Evolutionary conservation across 331 rosid genomes (phyloP), one percentile per base, ranked within the genome.

Genomic region (Saraca asoca): DNA sequence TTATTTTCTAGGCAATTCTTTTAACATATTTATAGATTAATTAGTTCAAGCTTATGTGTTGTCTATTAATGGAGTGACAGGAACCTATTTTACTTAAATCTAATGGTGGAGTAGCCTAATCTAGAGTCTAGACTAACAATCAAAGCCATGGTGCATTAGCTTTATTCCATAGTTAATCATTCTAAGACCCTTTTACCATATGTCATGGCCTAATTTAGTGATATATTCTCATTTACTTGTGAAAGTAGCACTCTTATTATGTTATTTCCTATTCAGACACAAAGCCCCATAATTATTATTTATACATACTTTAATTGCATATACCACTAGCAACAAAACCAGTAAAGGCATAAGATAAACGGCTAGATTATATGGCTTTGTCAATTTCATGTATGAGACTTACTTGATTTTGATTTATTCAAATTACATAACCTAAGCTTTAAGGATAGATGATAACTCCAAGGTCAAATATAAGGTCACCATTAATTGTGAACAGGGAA

Each of bases 401-500:
- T 17, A 60, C 67, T 41, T 4, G 58, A 7, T n/a, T 42, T 34
- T 54, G 12, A 63, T 53, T 77, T 64, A 57, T 53, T 60, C 42
- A 20, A 50, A 67, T 64, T 66, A 71, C 51, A 24, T 54, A 51
- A 64, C 46, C 11, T 3, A 42, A 50, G 69, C n/a, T 24, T 33
- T 13, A 34, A 44, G 57, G 42, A 64, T 74, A 64, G 65, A 14
- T 58, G 87, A 75, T 79, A 66, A 76, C 68, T 66, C 46, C 70
- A 57, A 79, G 67, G 88, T 83, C 88, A 70, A 76, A 76, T 73
- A 66, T 70, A 76, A 73, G 61, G 88, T 83, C 88, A 15, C 82
- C 34, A 76, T 83, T 85, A 73, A 44, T 50, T 58, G 56, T 77
- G 53, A 11, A 31, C 34, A 69, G n/a, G 17, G 4, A 44, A 69